These are phyloP conservation scores for Marasmius sp. DNA, from an alignment of 1,284 basidiomycete species.

Conservation along the genomic window DNA sequence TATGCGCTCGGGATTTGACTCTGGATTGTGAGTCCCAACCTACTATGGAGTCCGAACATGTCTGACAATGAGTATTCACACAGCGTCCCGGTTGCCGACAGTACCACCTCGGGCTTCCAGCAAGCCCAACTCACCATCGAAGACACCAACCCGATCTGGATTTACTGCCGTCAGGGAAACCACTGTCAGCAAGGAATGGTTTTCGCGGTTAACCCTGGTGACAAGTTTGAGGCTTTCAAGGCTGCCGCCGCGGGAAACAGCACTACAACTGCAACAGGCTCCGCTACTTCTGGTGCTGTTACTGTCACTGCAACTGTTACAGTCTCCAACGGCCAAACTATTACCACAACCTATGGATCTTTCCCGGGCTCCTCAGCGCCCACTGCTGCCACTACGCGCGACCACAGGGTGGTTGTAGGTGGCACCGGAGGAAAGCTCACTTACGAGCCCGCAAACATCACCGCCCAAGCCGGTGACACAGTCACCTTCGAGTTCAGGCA, in stretches of 20 bases:
- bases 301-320: conserved; percentile 37
- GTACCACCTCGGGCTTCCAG: conserved; percentile 44
- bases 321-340: conserved; percentile 26
- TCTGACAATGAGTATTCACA: conserved; percentile 8
- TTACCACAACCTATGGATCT: conserved; percentile 33
- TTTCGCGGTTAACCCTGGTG: conserved; percentile 59
- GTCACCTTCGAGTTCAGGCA: conserved; percentile 60
- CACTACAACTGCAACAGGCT: conserved; percentile 16
- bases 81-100: conserved; percentile 51
- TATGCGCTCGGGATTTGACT: conserved; percentile 48
- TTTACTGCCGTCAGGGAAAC: conserved; percentile 25
- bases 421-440: conserved; percentile 37
- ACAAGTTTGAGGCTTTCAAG: conserved; percentile 52
- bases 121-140: conserved; percentile 41
- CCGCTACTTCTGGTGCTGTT: conserved; percentile 18
- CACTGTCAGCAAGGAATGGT: conserved; percentile 52
- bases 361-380: conserved; percentile 31
- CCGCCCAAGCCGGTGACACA: conserved; percentile 56
- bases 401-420: conserved; percentile 53
- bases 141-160: conserved; percentile 57
- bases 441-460: conserved; percentile 57
- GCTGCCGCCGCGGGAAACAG: conserved; percentile 42
- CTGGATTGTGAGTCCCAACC: conserved; percentile 50
- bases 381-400: conserved; percentile 27
- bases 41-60: neutral